Conservation (phyloP, 225 moss, liverwort and hornwort genomes). For the Bryoerythrophyllum caledonicum region DNA sequence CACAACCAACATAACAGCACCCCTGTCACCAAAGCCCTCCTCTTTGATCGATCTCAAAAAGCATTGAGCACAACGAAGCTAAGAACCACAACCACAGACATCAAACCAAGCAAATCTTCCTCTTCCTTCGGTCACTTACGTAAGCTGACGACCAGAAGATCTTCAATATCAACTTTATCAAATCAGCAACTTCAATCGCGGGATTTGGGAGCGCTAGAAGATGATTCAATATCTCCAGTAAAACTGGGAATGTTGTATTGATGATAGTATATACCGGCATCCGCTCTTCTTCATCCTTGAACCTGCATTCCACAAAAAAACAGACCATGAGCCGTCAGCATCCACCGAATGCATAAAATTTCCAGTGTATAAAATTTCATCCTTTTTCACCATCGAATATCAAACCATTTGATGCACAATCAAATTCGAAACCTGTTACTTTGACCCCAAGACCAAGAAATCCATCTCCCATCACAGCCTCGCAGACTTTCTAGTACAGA, state of each 20-base stretch:
- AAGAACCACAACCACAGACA: neutral
- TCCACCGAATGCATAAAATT: neutral
- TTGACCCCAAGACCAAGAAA: neutral
- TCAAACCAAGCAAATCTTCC: neutral
- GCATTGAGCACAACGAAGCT: neutral
- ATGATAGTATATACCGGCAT: conserved; percentile 91
- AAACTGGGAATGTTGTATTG: conserved; percentile 86
- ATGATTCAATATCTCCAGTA: conserved; percentile 91
- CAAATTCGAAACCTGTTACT: neutral
- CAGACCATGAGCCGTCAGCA: neutral
- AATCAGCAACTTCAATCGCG: conserved; percentile 81
- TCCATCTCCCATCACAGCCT: neutral
- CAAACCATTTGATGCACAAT: neutral
- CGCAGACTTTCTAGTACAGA: neutral
- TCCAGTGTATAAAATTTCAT: no score
- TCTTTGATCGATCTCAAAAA: neutral
- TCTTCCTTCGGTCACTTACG: conserved; percentile 44
- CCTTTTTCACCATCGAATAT: neutral
- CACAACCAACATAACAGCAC: conserved; percentile 13
- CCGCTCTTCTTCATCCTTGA: conserved; percentile 98
- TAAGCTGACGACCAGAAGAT: conserved; percentile 99
- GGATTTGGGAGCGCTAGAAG: conserved; percentile 78
- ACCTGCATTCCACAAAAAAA: conserved; percentile 48
- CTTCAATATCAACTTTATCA: conserved; percentile 99
- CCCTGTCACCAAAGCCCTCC: neutral